Evolutionary conservation across 495 filamentous ascomycete species (phyloP), one percentile per base, ranked within the genome.

Genomic region (Penicillium tannophilum): DNA sequence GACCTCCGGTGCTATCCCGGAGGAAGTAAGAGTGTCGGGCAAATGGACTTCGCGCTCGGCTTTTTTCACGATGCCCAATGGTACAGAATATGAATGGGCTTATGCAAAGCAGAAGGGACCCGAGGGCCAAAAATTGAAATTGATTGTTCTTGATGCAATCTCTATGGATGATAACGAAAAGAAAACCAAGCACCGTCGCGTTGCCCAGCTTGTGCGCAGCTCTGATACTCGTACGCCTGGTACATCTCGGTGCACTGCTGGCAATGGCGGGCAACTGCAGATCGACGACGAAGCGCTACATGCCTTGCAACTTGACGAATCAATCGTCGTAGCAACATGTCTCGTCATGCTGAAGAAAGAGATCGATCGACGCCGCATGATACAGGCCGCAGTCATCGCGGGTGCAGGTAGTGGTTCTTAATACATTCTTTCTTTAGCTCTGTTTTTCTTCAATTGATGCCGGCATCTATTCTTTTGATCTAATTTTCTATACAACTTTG

Each of bases 281-380:
- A 62, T 82, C 52, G 74, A 81, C 23, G 64, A 73, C 6, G 67
- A 54, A 24, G 63, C 44, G 39, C 62, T 75, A 50, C 50, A 56
- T 24, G 41, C 10, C 0, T 11, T 49, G n/a, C 49, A 59, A 11
- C 57, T 81, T 55, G 68, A 69, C 7, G 68, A 77, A 62, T 70
- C 70, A 10, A 47, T 84, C n/a, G 73, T 84, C 9, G 76, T 85
- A 8, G 74, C 75, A 31, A 84, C 79, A 3, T 81, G 76, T 50
- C 46, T 85, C 55, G 63, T 79, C 6, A 84, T 86, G 82, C 56
- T 86, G 58, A 84, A 86, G 79, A 77, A 75, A 55, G 83, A 86
- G 72, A 70, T 84, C 56, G 84, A 86, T 66, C 67, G 83, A 20
- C 63, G 79, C 50, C 70, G 82, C 46, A 59, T 71, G 63, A 63